These are phyloP conservation scores for Blastobotrys ciferrii DNA, from an alignment of 1,139 yeast species.

Conservation along the genomic window DNA sequence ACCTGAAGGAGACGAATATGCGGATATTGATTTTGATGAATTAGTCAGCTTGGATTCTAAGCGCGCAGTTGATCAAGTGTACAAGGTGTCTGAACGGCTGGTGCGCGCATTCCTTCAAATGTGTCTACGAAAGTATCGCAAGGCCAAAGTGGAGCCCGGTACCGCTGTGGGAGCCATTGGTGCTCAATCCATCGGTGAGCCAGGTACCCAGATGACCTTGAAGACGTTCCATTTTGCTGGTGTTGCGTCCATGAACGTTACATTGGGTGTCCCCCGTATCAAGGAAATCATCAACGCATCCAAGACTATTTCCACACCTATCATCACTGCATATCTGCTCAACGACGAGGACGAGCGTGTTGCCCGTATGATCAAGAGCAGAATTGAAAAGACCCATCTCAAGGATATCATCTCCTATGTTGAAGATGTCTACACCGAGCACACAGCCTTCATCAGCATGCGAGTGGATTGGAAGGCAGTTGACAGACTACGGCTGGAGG, in stretches of 20 bases:
- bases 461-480: conserved; percentile 82
- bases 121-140: conserved; percentile 77
- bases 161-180: conserved; percentile 99
- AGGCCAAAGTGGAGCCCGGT: conserved; percentile 97
- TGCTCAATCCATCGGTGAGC: conserved; percentile 98
- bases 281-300: conserved; percentile 98
- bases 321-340: conserved; percentile 89
- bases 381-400: conserved; percentile 88
- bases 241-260: conserved; percentile 98
- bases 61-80: conserved; percentile 66
- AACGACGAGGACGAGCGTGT: conserved; percentile 95
- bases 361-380: conserved; percentile 96
- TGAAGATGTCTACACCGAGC: conserved; percentile 88
- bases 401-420: conserved; percentile 85
- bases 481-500: conserved; percentile 84
- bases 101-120: conserved; percentile 69
- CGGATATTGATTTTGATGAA: conserved; percentile 49
- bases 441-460: conserved; percentile 74
- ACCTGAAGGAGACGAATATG: conserved; percentile 41
- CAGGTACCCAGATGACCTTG: conserved; percentile 98
- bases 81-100: conserved; percentile 62
- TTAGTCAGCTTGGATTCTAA: conserved; percentile 35
- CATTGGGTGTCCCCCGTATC: conserved; percentile 98
- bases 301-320: conserved; percentile 92
- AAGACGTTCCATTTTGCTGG: conserved; percentile 99